Evolutionary conservation across 2,329 filamentous ascomycete genomes (phyloP), one percentile per base, ranked within the genome.

Genomic region (Aspergillus alliaceus): DNA sequence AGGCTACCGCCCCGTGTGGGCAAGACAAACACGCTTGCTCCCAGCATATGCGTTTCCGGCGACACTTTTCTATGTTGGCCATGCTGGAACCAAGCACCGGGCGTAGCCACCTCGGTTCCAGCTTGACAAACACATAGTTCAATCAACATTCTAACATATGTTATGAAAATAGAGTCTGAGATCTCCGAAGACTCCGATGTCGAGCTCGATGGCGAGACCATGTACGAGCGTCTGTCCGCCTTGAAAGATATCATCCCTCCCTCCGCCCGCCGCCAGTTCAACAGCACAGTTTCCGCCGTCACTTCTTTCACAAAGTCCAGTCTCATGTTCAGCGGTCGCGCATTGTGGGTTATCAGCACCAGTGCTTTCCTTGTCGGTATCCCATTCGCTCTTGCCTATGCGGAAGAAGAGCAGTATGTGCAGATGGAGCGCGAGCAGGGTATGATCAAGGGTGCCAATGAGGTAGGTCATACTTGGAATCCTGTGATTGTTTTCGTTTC

Each of bases 401-500:
- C 90, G 63, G 95, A 99, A 82, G 95, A 99, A 82, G 92, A 97
- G 83, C 91, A 96, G 82, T 87, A 96, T 75, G 83, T 93, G 64
- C 93, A 96, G 82, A 96, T 97, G 91, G 95, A 99, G 86, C 87
- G 92, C 77, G 93, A 97, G 81, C 92, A 93, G 85, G 88, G 90
- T 77, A 95, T 96, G 91, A 90, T 95, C 76, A 91, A 96, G 84
- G 86, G 90, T 71, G 91, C 91, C 62, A 88, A 90, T 72, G 91
- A 96, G 81, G 86, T 88, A 69, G 68, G 80, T 77, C 59, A 48
- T 24, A 22, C 18, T 24, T 54, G 9, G 22, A 29, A 46, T 9
- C 32, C 44, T 18, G 24, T 29, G 9, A 15, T 37, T 7, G 42
- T 44, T 32, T 51, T 35, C n/a, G 18, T 46, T 27, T 31, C 12